These are phyloP conservation scores for Priceomyces melissophilus DNA, from an alignment of 805 yeast species.

Conservation along the genomic window DNA sequence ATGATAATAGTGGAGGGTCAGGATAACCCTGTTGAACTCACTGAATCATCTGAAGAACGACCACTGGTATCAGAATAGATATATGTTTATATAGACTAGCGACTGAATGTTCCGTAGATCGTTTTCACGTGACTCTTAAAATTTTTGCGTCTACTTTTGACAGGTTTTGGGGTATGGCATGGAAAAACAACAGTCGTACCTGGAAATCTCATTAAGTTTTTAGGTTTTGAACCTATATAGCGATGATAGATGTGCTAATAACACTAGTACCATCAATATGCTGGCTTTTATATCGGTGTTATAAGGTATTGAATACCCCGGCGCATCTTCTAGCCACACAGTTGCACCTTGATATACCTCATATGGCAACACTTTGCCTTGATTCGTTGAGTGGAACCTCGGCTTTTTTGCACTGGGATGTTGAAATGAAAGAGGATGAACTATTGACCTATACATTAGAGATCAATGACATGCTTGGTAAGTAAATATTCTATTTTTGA, in stretches of 20 bases:
- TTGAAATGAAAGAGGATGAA: slow-evolving; percentile 26
- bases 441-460: slow-evolving; percentile 29
- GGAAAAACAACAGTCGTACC: neutral
- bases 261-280: slow-evolving; percentile 33
- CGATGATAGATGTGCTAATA: slow-evolving; percentile 31
- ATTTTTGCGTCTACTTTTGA: slow-evolving; percentile 1
- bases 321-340: slow-evolving; percentile 43
- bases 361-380: slow-evolving; percentile 51
- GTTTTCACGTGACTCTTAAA: slow-evolving; percentile 1
- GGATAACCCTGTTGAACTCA: slow-evolving; percentile 1
- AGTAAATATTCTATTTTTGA: slow-evolving; percentile 1
- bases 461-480: slow-evolving; percentile 30
- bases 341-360: slow-evolving; percentile 53
- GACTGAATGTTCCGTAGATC: neutral
- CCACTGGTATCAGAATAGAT: too few relatives aligned
- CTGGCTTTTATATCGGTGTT: slow-evolving; percentile 41
- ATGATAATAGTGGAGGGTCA: neutral
- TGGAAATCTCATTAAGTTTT: neutral
- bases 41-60: neutral
- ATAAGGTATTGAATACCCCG: slow-evolving; percentile 39
- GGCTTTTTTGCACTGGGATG: slow-evolving; percentile 57
- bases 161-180: slow-evolving; percentile 1
- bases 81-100: too few relatives aligned
- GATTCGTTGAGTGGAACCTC: slow-evolving; percentile 47
- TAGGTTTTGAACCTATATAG: neutral